Percentiles rank a stretch among this genome's conserved stretches.
These are phyloP conservation scores for Colletotrichum coccodes DNA, from an alignment of 2,329 filamentous ascomycete species.

Conservation along the genomic window DNA sequence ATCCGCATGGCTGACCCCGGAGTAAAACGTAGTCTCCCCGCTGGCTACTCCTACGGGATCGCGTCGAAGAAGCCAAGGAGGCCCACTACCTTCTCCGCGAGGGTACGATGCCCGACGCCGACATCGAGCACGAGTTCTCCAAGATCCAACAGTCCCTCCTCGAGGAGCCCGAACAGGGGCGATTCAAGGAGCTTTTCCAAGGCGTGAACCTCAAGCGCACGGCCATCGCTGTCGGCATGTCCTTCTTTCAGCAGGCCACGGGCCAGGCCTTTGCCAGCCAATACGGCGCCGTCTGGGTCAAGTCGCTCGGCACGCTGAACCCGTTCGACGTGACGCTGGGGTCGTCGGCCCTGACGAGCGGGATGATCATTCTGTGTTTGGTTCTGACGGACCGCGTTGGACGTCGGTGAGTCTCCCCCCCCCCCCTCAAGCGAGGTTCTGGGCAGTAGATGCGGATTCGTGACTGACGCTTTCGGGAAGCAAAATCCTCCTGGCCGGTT, in stretches of 20 bases:
- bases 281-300: slow-evolving; percentile 40
- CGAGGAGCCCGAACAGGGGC: slow-evolving; percentile 29
- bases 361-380: slow-evolving; percentile 9
- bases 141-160: slow-evolving; percentile 20
- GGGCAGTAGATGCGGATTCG: too few species aligned
- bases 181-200: slow-evolving; percentile 39
- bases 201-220: slow-evolving; percentile 40
- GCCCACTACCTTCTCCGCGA: slow-evolving; percentile 38
- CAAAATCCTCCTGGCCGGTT: slow-evolving; percentile 10
- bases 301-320: slow-evolving; percentile 40
- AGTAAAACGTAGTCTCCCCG: slow-evolving; percentile 36
- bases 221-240: slow-evolving; percentile 37
- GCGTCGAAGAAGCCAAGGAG: slow-evolving; percentile 41
- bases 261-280: slow-evolving; percentile 35
- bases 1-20: neutral
- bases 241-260: slow-evolving; percentile 36
- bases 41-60: slow-evolving; percentile 42
- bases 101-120: slow-evolving; percentile 36
- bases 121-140: slow-evolving; percentile 38
- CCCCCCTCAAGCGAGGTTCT: too few species aligned
- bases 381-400: slow-evolving; percentile 21
- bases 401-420: slow-evolving; percentile 23
- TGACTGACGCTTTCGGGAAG: neutral
- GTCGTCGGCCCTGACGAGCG: slow-evolving; percentile 12
- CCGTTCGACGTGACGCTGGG: slow-evolving; percentile 39